Evolutionary conservation across 2,329 filamentous ascomycete genomes (phyloP), one percentile per base, ranked within the genome.

Genomic region (Chaetothyriales sp.): DNA sequence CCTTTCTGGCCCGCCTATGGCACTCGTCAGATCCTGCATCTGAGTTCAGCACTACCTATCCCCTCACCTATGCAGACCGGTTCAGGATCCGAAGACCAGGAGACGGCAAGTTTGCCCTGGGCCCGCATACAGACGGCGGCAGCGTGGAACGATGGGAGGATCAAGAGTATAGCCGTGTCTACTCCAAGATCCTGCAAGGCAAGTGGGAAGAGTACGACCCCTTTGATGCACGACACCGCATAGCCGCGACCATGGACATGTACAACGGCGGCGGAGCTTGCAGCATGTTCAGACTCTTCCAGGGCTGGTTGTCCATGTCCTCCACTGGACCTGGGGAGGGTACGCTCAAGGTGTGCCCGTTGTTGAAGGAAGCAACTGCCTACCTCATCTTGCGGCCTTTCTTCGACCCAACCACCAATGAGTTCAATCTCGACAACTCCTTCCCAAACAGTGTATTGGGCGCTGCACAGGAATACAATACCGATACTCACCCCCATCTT

Each of bases 281-380:
- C 67, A 83, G 77, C 45, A 86, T 88, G 72, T 88, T 95, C 67
- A 77, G 90, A 42, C 84, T 87, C 75, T 90, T 86, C 65, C 89
- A 95, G 67, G 89, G 87, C 18, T 95, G 89, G 89, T 66, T 95
- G 49, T 78, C 77, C 53, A 82, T 95, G 75, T 87, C 82, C 52
- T 69, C 72, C n/a, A 83, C 80, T 0, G 79, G 74, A 0, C 84
- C 86, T 0, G 73, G 74, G 4, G 81, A 94, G 68, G 89, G 89
- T 0, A 92, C 88, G 0, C 67, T 95, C 49, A 73, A 86, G 44
- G 84, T 95, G 1, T 89, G 89, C 60, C 89, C 89, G 0, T 71
- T 93, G 49, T 68, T 92, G 45, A 76, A 77, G 55, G 76, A 86
- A 49, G 79, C 85, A 0, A 92, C 84, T 0, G 81, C 84, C 0